A percentile compares a stretch with the other conserved stretches of the same genome.
These are phyloP conservation scores for Akanthomyces dipterigenus DNA, from an alignment of 2,329 filamentous ascomycete species.

Conservation along the genomic window DNA sequence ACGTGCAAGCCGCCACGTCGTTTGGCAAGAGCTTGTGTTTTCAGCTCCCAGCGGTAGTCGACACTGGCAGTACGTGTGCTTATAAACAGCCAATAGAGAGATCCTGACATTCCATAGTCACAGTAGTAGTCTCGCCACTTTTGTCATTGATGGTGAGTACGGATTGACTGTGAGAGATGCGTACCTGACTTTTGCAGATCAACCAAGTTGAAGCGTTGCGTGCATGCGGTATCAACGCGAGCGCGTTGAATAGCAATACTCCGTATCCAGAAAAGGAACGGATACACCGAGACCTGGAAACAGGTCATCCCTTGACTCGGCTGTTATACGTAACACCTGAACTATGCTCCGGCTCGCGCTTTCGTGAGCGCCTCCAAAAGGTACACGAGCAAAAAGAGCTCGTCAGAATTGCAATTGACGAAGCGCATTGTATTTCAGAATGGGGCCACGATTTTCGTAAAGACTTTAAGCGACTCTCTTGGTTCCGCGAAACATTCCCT, in stretches of 20 bases:
- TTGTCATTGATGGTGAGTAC: slow-evolving; percentile 73
- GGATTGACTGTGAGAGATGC: neutral
- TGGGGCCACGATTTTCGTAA: slow-evolving; percentile 98
- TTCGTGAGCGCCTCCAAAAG: slow-evolving; percentile 65
- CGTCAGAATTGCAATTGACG: slow-evolving; percentile 83
- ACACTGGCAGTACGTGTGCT: slow-evolving; percentile 65
- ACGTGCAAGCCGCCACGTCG: slow-evolving; percentile 81
- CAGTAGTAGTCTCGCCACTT: slow-evolving; percentile 82
- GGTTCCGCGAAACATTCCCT: slow-evolving; percentile 77
- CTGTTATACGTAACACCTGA: slow-evolving; percentile 93
- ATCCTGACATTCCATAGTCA: slow-evolving; percentile 47
- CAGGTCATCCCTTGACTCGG: slow-evolving; percentile 75
- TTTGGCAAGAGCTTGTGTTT: slow-evolving; percentile 95
- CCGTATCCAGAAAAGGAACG: slow-evolving; percentile 53
- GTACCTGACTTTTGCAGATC: slow-evolving; percentile 46
- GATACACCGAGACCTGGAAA: slow-evolving; percentile 76
- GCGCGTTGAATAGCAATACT: slow-evolving; percentile 82
- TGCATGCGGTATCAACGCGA: slow-evolving; percentile 68
- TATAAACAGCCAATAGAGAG: neutral
- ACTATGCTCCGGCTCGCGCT: slow-evolving; percentile 69
- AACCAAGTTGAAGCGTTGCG: slow-evolving; percentile 84
- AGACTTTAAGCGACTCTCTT: slow-evolving; percentile 79
- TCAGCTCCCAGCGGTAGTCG: slow-evolving; percentile 81
- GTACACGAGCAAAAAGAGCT: slow-evolving; percentile 78
- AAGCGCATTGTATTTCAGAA: slow-evolving; percentile 95